These are phyloP conservation scores for Coemansia sp. DNA, from an alignment of 192 early-diverging fungal genomes.

Conservation along the genomic window DNA sequence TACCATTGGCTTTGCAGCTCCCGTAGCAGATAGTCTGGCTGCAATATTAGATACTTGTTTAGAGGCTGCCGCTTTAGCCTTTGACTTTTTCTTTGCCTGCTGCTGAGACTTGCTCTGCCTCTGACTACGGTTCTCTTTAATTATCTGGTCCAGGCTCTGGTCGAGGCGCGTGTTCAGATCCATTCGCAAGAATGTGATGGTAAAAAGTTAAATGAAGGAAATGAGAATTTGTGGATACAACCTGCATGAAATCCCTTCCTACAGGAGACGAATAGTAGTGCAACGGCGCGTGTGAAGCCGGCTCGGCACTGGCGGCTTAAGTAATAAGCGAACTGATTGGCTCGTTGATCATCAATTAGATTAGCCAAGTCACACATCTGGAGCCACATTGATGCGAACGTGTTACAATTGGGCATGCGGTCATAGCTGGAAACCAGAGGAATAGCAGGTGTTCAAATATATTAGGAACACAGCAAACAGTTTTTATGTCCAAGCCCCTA, in stretches of 20 bases:
- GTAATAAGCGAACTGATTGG: too few relatives aligned
- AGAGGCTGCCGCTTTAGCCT: not conserved
- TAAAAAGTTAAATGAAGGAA: not conserved
- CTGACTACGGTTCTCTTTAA: constrained; percentile 26
- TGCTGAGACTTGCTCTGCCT: constrained; percentile 1
- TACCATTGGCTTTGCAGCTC: constrained; percentile 11
- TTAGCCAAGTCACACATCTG: too few relatives aligned
- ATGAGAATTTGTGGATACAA: not conserved
- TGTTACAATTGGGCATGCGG: too few relatives aligned
- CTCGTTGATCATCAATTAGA: too few relatives aligned
- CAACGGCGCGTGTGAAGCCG: not conserved
- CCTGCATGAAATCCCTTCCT: not conserved
- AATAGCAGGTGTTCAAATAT: too few relatives aligned
- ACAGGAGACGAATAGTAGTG: not conserved
- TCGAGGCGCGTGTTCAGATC: constrained; percentile 40
- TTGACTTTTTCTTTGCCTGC: not conserved
- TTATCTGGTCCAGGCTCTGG: constrained; percentile 48
- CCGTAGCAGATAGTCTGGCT: not conserved
- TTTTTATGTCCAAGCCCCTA: too few relatives aligned
- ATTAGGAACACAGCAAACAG: too few relatives aligned
- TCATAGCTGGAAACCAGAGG: too few relatives aligned
- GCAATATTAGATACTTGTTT: not conserved
- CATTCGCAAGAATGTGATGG: constrained; percentile 3
- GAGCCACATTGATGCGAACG: too few relatives aligned
- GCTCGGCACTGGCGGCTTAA: not conserved